phyloP scores from a whole-genome alignment of 1,284 basidiomycete species.

The Phlebopus sp. region DNA sequence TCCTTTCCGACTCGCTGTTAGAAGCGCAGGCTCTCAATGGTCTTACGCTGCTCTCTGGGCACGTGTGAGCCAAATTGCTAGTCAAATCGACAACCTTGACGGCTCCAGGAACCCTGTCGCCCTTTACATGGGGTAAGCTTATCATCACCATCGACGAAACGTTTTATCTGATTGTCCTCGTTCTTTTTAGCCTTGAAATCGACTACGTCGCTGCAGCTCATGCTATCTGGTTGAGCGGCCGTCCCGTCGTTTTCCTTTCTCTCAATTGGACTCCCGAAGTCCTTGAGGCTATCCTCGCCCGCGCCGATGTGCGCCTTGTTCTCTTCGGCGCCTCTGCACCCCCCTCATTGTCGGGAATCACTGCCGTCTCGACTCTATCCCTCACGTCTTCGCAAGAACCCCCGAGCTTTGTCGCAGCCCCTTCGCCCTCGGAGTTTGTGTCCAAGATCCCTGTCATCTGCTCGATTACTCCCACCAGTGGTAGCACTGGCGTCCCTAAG shows the following conservation, averaged over 20 bases:
- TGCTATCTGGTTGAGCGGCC: conserved; percentile 26
- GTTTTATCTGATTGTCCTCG: not conserved
- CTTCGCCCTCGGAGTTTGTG: conserved; percentile 14
- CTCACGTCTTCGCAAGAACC: conserved; percentile 11
- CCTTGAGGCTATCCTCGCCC: conserved; percentile 18
- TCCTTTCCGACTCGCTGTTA: conserved; percentile 21
- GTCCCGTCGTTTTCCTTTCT: conserved; percentile 26
- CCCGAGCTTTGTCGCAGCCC: conserved; percentile 9
- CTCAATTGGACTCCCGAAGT: conserved; percentile 25
- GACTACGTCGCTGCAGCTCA: conserved; percentile 27
- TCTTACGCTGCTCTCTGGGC: conserved; percentile 28
- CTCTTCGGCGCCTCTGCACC: conserved; percentile 19
- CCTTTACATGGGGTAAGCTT: conserved; percentile 25
- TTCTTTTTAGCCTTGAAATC: conserved; percentile 19
- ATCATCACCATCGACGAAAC: no score
- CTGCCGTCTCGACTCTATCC: conserved; percentile 18
- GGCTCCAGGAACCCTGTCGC: conserved; percentile 16
- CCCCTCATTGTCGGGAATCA: conserved; percentile 5
- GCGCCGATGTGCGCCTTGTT: conserved; percentile 17
- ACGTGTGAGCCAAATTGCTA: conserved; percentile 22
- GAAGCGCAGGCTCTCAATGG: conserved; percentile 17
- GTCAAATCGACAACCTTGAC: conserved; percentile 17
- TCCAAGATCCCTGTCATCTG: conserved; percentile 19
- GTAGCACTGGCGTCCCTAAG: conserved; percentile 30
- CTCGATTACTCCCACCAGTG: conserved; percentile 31